Evolutionary conservation across 495 filamentous ascomycete species (phyloP).

Genomic region (Xylaria venustula): DNA sequence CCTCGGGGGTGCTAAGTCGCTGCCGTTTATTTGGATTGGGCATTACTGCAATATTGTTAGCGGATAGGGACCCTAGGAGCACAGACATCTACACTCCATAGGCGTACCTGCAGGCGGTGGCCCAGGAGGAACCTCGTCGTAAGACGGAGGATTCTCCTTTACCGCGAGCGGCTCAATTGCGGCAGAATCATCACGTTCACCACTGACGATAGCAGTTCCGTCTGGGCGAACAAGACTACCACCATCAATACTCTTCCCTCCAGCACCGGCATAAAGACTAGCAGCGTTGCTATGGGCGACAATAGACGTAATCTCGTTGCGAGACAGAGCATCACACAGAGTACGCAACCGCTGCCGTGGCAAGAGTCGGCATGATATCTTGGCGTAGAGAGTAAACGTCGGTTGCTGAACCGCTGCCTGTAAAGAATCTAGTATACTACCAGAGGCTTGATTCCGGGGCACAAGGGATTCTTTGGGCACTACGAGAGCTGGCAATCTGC

Average conservation of each 20-base stretch:
- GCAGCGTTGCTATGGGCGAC: not conserved
- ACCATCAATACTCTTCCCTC: conserved; percentile 7
- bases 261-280: conserved; percentile 8
- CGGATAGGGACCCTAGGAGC: not conserved
- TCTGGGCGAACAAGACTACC: not conserved
- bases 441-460: conserved; percentile 9
- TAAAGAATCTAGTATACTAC: conserved; percentile 7
- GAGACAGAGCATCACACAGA: not conserved
- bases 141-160: conserved; percentile 10
- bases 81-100: not conserved
- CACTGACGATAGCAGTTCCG: not conserved
- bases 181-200: not conserved
- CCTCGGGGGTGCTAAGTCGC: not conserved
- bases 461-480: conserved; percentile 7
- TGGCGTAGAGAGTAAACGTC: conserved; percentile 8
- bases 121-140: conserved; percentile 3
- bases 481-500: not conserved
- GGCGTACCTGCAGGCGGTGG: conserved; percentile 5
- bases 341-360: conserved; percentile 6
- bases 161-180: conserved; percentile 1
- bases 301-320: conserved; percentile 6
- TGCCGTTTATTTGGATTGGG: conserved; percentile 1
- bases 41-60: not conserved
- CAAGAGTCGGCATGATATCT: conserved; percentile 3
- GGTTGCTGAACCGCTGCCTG: conserved; percentile 3